phyloP scores from a whole-genome alignment of 2,329 filamentous ascomycete species.

The Thelonectria rubi region DNA sequence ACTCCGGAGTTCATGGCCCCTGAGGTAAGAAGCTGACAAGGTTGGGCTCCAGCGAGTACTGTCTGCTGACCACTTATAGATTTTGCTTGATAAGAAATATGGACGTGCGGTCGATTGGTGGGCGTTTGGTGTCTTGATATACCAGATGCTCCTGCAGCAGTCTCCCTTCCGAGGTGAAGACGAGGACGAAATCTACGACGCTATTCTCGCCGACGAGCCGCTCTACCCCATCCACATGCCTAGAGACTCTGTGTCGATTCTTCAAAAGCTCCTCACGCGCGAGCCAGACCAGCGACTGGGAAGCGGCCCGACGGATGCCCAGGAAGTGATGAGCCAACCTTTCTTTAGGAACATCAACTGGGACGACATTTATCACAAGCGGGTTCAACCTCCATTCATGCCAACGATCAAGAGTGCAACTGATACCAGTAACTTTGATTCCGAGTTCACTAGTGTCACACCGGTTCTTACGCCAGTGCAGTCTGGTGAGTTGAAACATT shows the following conservation, averaged over 20 bases:
- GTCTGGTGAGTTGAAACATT: conserved; percentile 75
- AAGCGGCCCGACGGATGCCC: conserved; percentile 93
- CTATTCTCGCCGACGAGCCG: conserved; percentile 95
- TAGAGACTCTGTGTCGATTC: conserved; percentile 93
- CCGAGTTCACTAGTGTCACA: conserved; percentile 97
- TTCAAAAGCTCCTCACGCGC: conserved; percentile 95
- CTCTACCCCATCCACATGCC: conserved; percentile 99
- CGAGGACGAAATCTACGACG: conserved; percentile 99
- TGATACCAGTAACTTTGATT: conserved; percentile 99
- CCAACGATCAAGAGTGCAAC: conserved; percentile 90
- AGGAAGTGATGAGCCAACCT: conserved; percentile 98
- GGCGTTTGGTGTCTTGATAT: conserved; percentile 98
- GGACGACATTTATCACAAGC: conserved; percentile 98
- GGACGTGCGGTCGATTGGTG: conserved; percentile 98
- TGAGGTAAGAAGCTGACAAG: conserved; percentile 68
- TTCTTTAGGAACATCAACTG: conserved; percentile 99
- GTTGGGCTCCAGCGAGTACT: neutral
- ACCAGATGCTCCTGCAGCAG: conserved; percentile 99
- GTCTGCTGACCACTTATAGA: conserved; percentile 63
- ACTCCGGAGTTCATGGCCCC: conserved; percentile 99
- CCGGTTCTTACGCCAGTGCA: conserved; percentile 97
- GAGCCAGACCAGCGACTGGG: conserved; percentile 94
- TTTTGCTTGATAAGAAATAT: conserved; percentile 97
- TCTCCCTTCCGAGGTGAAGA: conserved; percentile 99
- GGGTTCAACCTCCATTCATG: conserved; percentile 86